These are phyloP conservation scores for Helicostylum pulchrum DNA, from an alignment of 192 early-diverging fungal genomes.

Conservation along the genomic window DNA sequence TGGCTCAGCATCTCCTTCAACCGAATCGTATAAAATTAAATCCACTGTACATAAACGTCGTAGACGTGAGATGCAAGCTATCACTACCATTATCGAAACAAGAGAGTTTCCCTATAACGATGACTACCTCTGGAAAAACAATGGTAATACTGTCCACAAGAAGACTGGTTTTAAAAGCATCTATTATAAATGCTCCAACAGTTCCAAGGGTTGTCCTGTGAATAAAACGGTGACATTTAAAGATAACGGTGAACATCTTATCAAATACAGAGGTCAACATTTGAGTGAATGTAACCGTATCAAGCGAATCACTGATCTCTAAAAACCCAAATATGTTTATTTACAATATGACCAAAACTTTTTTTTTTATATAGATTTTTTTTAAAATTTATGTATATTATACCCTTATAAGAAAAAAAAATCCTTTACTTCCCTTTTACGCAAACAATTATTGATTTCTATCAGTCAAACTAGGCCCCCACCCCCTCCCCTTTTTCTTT, in stretches of 20 bases:
- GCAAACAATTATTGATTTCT: too few relatives aligned
- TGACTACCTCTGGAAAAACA: slow-evolving; percentile 41
- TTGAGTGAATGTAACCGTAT: slow-evolving; percentile 47
- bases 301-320: slow-evolving; percentile 43
- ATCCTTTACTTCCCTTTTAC: too few relatives aligned
- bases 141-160: slow-evolving; percentile 43
- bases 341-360: neutral
- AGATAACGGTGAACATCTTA: slow-evolving; percentile 49
- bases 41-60: slow-evolving; percentile 37
- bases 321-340: neutral
- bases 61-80: slow-evolving; percentile 58
- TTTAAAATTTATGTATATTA: too few relatives aligned
- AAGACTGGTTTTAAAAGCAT: slow-evolving; percentile 41
- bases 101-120: slow-evolving; percentile 35
- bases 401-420: too few relatives aligned
- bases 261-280: slow-evolving; percentile 55
- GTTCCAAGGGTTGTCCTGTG: slow-evolving; percentile 35
- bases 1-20: too few relatives aligned
- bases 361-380: neutral
- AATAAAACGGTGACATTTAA: slow-evolving; percentile 53
- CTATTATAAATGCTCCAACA: slow-evolving; percentile 44
- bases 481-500: too few relatives aligned
- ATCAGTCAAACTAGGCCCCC: too few relatives aligned
- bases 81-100: slow-evolving; percentile 56
- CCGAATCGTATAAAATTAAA: too few relatives aligned